Percentiles rank a stretch among this genome's conserved stretches.
These are phyloP conservation scores for Syzygium aromaticum DNA, from an alignment of 345 rosid species.

Conservation along the genomic window DNA sequence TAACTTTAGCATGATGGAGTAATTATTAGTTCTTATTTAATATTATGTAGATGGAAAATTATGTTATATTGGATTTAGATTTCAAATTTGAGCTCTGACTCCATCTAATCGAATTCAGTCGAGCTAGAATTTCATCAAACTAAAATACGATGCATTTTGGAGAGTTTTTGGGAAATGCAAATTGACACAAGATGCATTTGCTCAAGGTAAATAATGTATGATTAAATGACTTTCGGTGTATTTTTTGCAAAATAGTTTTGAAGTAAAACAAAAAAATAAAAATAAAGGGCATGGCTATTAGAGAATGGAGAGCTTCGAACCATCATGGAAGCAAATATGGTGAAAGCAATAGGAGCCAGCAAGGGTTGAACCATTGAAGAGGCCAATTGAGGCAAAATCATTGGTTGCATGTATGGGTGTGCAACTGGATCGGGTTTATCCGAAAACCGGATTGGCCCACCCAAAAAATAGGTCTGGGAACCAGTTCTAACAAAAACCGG, in stretches of 20 bases:
- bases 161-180: neutral
- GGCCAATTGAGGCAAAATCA: neutral
- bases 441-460: no score
- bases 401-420: neutral
- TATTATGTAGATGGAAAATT: no score
- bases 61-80: neutral
- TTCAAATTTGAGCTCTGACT: neutral
- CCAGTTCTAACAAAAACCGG: no score
- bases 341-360: neutral
- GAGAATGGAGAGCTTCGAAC: neutral
- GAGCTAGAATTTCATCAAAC: neutral
- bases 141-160: neutral
- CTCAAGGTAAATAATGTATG: neutral
- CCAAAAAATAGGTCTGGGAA: no score
- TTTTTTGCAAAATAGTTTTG: neutral
- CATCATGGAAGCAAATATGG: neutral
- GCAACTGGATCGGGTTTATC: no score
- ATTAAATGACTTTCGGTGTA: neutral
- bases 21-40: neutral
- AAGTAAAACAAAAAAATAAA: neutral
- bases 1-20: neutral
- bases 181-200: neutral
- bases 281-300: accelerated
- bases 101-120: no score
- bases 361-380: neutral